Base-by-base conservation (phyloP, 2,329 filamentous ascomycete genomes). In the Nothophaeocryptopus gaeumannii region DNA sequence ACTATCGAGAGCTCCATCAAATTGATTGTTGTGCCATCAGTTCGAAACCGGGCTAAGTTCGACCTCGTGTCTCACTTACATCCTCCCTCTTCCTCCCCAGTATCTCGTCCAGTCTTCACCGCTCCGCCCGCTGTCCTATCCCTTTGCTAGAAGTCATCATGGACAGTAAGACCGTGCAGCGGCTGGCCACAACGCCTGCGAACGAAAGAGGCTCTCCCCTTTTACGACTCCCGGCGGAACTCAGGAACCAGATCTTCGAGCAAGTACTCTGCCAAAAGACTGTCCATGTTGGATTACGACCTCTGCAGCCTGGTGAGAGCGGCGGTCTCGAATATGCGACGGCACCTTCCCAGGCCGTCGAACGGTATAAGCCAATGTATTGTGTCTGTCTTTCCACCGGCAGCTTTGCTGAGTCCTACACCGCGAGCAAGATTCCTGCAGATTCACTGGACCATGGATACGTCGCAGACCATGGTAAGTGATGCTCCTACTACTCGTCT, bases 191-290 rank as follows among this genome's bases (percentile, higher is more conserved):
- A 26, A 7, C 7, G 20, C 20, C 20, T 3, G 7, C 4, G 20
- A 26, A 26, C 20, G 20, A 3, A 7, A 26, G 20, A 2, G 11
- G 29, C 16, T 43, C 53, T 12, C 46, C 50, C 15, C 34, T 58
- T 4, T 39, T 58, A 11, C 34, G 47, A 2, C 51, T 58, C 7
- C 56, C 56, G 1, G 40, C 49, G 2, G 54, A 58, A 30, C 34
- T 58, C 5, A 43, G 56, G 10, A 39, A 44, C 31, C 48, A 53
- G n/a, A 56, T 58, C n/a, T 56, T 49, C 34, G 49, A 51, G 26
- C 38, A 53, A 37, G 39, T 53, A 10, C 47, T 58, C 16, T 50
- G 41, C 41, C 38, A 50, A 32, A 53, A 40, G 36, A 39, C 43
- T 13, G 50, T 56, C 7, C 53, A 56, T 26, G 40, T 53, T 7